Evolutionary conservation across 2,329 filamentous ascomycete genomes (phyloP).

Genomic region (Penicillium sp.): DNA sequence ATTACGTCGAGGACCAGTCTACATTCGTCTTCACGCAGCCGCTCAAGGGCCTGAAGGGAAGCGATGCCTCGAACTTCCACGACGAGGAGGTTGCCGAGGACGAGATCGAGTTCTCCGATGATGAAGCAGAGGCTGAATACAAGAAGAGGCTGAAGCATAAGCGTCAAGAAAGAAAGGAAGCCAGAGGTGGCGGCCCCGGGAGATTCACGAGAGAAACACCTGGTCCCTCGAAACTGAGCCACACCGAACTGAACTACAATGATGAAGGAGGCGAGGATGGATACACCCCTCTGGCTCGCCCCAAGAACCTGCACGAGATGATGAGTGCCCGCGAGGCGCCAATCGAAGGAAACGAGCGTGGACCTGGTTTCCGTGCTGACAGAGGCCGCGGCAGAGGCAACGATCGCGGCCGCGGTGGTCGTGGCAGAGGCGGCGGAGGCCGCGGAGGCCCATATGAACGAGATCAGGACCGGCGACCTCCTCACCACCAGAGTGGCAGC

Average conservation of each 20-base stretch:
- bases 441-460: conserved; percentile 29
- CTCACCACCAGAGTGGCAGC: conserved; percentile 27
- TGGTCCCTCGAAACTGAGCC: conserved; percentile 38
- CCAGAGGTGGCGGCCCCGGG: conserved; percentile 41
- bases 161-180: conserved; percentile 52
- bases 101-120: conserved; percentile 92
- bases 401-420: conserved; percentile 38
- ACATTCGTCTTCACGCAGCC: conserved; percentile 82
- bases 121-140: conserved; percentile 85
- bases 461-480: conserved; percentile 28
- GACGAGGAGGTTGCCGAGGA: conserved; percentile 85
- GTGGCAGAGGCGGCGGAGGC: conserved; percentile 31
- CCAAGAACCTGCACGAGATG: conserved; percentile 57
- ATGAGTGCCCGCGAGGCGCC: conserved; percentile 41
- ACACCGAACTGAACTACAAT: conserved; percentile 59
- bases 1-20: conserved; percentile 73
- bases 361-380: conserved; percentile 41
- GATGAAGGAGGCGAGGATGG: conserved; percentile 52
- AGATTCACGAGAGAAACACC: conserved; percentile 34
- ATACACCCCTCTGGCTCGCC: conserved; percentile 67
- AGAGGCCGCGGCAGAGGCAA: conserved; percentile 46
- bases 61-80: conserved; percentile 89
- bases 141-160: conserved; percentile 67
- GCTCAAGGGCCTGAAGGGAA: conserved; percentile 74
- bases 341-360: conserved; percentile 33